Evolutionary conservation across 805 yeast species (phyloP), one percentile per base, ranked within the genome.

Genomic region (Metschnikowia sp.): DNA sequence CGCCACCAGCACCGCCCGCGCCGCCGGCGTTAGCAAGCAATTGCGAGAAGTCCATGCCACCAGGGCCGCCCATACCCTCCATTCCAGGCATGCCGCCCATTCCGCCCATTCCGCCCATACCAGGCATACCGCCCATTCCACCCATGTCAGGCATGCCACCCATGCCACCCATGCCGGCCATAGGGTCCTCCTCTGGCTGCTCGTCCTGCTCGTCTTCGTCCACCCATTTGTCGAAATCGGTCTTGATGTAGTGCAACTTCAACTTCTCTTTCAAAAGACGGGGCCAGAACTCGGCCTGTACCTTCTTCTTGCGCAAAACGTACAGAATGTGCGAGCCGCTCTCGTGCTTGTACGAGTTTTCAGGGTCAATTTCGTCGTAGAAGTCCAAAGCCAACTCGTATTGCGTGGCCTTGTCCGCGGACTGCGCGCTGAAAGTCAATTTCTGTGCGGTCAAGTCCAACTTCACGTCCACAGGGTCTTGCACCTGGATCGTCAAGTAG

Each of bases 171-270:
- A 49, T 52, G 44, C 64, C 57, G 26, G 64, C 61, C 52, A 68
- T 53, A 39, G 63, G 69, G 18, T 65, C 80, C 22, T 69, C 77
- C 36, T 76, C 84, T 10, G 73, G 75, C 43, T 68, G 74, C 49
- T 83, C 91, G 36, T 88, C 90, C 70, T 92, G 99, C 70, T 92
- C 99, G 64, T 92, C 99, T 74, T 92, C 98, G 64, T 92, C 99
- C 36, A 88, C 96, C 99, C 99, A 92, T 68, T 84, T 88, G 73
- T 91, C 96, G 63, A 92, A 92, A 64, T 92, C 98, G 11, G 99
- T 92, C 75, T 88, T 87, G 64, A 92, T 80, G 69, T 79, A 88
- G 55, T 83, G 88, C 52, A 77, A 79, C 65, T 84, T 89, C 61
- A 79, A 76, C 74, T 90, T 88, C 60, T 86, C 91, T 70, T 90